phyloP scores from a whole-genome alignment of 2,329 filamentous ascomycete species.

The Ophiostoma tasmaniense region DNA sequence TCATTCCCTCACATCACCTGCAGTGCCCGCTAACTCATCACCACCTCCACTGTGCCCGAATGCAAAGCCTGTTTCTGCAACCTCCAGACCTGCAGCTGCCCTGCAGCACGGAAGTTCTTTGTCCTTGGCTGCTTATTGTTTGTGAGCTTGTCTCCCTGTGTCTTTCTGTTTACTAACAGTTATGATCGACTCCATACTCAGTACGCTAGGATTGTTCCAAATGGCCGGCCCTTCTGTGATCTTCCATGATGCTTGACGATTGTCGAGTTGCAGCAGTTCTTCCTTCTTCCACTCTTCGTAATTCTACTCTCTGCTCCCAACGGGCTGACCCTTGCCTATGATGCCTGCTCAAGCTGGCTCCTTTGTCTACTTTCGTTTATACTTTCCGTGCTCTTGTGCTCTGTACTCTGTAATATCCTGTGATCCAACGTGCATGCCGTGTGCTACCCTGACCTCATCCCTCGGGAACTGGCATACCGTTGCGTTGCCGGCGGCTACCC shows the following conservation, averaged over 20 bases:
- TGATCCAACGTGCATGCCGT: not conserved
- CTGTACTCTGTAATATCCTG: not conserved
- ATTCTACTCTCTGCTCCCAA: not conserved
- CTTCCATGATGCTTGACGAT: not conserved
- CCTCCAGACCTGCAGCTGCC: not conserved
- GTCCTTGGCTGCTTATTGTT: not conserved
- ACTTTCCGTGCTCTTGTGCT: not conserved
- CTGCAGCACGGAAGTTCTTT: not conserved
- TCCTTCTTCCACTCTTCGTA: too few relatives aligned
- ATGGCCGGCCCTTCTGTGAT: not conserved
- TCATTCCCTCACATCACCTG: too few relatives aligned
- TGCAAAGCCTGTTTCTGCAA: constrained; percentile 1
- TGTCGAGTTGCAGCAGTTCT: too few relatives aligned
- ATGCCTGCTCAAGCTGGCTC: not conserved
- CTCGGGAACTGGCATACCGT: not conserved
- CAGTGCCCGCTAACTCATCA: not conserved
- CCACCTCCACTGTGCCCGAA: not conserved
- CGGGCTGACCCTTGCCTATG: not conserved
- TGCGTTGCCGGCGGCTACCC: not conserved
- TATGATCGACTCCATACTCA: not conserved
- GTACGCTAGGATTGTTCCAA: not conserved
- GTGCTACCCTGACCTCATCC: constrained; percentile 1
- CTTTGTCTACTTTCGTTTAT: not conserved
- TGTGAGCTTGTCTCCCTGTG: not conserved
- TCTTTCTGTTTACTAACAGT: not conserved